Base-by-base conservation (phyloP, 306 rosid species). In the Corylus americana region DNA sequence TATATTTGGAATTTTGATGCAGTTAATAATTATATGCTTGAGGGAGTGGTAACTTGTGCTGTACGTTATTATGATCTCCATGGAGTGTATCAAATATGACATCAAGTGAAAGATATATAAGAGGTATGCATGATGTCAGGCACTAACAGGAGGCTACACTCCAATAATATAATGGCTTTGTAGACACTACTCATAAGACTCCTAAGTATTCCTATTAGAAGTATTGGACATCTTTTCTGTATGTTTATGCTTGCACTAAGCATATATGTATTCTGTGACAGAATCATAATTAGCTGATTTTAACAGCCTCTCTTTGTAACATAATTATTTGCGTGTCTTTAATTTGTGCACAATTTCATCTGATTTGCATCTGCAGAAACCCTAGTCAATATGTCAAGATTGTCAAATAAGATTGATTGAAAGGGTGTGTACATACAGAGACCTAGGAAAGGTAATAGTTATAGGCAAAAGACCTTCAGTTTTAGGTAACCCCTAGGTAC, bases 221-320 rank as follows among this genome's bases (percentile, higher is more conserved):
- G 47, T 20, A 31, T 31, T 31, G 55, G 55, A 22, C 49, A 39
- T 13, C 6, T 71, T 7, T 45, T 20, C 11, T 70, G 10, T 70
- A 10, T 71, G 74, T 48, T 27, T 22, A 71, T 71, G 57, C 75
- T 5, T 48, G 45, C 18, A 13, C 22, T 71, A 71, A 71, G 50
- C 27, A 10, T 17, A 10, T 17, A 31, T 2, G 3, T 31, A 31
- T 31, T 49, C 6, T 22, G 39, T 71, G 11, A 50, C 58, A 11
- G n/a, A 48, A 71, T 49, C 42, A 71, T 71, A 2, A 25, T 7
- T 20, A 39, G 44, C 55, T 70, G n/a, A 27, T 71, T 20, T 49
- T 39, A 8, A 12, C 20, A 48, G 16, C 7, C 12, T 48, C 55
- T 25, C 42, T 47, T 20, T 11, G 53, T 71, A 11, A 10, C 55